Evolutionary conservation across 495 filamentous ascomycete genomes (phyloP), one percentile per base, ranked within the genome.

Genomic region (Neurospora sp.): DNA sequence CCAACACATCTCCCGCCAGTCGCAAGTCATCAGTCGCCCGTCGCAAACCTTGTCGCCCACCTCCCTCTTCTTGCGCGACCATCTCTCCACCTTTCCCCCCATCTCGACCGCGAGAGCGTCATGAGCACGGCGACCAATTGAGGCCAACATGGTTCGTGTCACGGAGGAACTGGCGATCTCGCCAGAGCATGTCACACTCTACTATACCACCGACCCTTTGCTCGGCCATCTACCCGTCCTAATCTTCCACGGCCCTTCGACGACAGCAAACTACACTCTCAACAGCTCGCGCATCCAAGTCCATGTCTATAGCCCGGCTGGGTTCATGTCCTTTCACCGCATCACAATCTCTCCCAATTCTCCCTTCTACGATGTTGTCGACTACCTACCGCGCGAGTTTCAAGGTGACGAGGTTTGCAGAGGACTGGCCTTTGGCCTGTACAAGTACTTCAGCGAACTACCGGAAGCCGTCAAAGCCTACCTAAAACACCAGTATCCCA

Each of bases 341-440:
- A 89, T 99, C 75, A 95, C 93, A 14, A 89, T 98, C 71, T 96
- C 96, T 31, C 95, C 94, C 31, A 94, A 90, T 72, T 97, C 95
- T n/a, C 90, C 96, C n/a, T 89, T 96, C 74, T 99, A 98, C 80
- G 89, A 90, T 73, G 94, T 94, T 39, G 94, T 99, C 79, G 91
- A 92, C 79, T 89, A 96, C 79, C 87, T 99, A n/a, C 93, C 96
- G 31, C 90, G 92, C 72, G 94, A 97, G 77, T 92, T 92, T 81
- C 96, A 98, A 85, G 95, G 94, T 48, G 93, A 97, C 80, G 94
- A 97, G 79, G 84, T 97, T 41, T 93, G 89, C 81, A 90, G 96
- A 20, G 96, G 92, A 1, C 85, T 99, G 54, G 96, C 96, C 42
- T 94, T 98, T 80, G 92, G 92, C 70, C 85, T 98, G 79, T 86